Evolutionary conservation across 306 rosid genomes (phyloP), one percentile per base, ranked within the genome.

Genomic region (Vigna trinervia): DNA sequence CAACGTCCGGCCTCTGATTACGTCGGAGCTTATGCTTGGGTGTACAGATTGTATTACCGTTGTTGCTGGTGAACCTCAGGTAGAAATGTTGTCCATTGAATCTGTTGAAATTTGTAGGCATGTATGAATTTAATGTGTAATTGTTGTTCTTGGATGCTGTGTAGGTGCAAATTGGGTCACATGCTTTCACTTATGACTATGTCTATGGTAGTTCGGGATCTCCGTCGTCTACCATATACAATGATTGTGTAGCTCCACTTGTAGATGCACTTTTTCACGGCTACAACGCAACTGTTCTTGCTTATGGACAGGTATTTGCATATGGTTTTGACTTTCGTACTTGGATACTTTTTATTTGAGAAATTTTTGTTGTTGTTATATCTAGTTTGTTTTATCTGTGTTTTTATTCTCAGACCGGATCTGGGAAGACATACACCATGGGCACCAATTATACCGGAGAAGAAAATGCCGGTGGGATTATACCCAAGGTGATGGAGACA

Each of bases 231-330:
- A 41, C 87, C 0, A 66, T 92, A 8, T 96, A 86, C n/a, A 89
- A 89, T 1, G 97, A 91, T 62, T 89, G 97, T 12, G 99, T 96
- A 12, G 90, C 94, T 83, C 98, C 98, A 0, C 85, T 96, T 2
- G 97, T 96, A 10, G 97, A 92, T 52, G 98, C 98, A 0, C 86
- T 96, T 8, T 87, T 89, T 69, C 87, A 87, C 59, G 99, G 99
- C 5, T 96, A 96, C 67, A 96, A 96, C 77, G 98, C 99, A 32
- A 96, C 99, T 0, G 99, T 96, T 59, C 96, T 96, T 57, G 99
- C 99, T 3, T 96, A 91, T 70, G 99, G 99, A 6, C 99, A 96
- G 99, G 99, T 96, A 60, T 45, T 78, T 58, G 20, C 23, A 8
- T 15, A 2, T 17, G 53, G 58, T 61, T 56, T 52, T 26, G 20